Evolutionary conservation across 306 rosid genomes (phyloP), one percentile per base, ranked within the genome.

Genomic region (Lotus japonicus): DNA sequence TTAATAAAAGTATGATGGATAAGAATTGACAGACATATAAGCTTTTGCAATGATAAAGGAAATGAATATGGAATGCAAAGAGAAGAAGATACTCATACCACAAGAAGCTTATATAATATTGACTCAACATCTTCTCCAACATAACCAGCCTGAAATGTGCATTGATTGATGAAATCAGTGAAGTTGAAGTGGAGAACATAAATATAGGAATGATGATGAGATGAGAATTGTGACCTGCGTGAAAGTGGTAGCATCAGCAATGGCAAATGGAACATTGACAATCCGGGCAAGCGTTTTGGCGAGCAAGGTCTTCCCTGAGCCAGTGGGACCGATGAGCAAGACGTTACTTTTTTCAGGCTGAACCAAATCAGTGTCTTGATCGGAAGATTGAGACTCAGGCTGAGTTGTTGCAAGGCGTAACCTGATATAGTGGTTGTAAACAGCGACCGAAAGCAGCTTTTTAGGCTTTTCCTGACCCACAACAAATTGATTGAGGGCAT

Each of bases 361-460:
- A 45, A 88, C 85, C 31, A 8, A 21, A 57, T 88, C 90, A 50
- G 3, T 7, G 5, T 19, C 7, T 11, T 11, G 9, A 4, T 42
- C 17, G 7, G 8, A 6, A 12, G 44, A 2, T 56, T 71, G n/a
- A n/a, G n/a, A n/a, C n/a, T n/a, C n/a, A 39, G 12, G 0, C 2
- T 39, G 44, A 9, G 69, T 70, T 68, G 42, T 16, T 43, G 80
- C 54, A 48, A 80, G 80, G 50, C 73, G 65, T 72, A 88, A 50
- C 82, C 95, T 77, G 72, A 72, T 83, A 65, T 88, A 85, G 80
- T 88, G 95, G 68, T 88, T 88, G 81, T 85, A 88, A 59, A 88
- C 95, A 33, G 95, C 95, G 44, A 88, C 95, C 4, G 95, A 85
- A 74, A 88, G 90, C 77, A 85, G 88, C 88, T 83, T 88, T 78